Percentiles rank a stretch among this genome's conserved stretches.
Conservation (phyloP, 495 filamentous ascomycete genomes). For the Bombardia bombarda region DNA sequence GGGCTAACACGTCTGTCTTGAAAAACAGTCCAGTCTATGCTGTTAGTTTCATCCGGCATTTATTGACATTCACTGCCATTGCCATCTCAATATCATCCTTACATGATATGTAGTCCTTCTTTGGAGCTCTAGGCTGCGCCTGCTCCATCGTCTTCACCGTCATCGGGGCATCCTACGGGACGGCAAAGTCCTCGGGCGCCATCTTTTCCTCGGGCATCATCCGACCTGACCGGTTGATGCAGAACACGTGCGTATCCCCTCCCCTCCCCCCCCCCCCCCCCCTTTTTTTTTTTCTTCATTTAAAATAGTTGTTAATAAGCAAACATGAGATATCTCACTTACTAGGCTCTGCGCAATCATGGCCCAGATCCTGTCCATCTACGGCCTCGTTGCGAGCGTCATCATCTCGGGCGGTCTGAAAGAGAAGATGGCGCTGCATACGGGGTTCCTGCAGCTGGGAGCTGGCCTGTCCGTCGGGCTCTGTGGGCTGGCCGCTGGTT, state of each 20-base stretch:
- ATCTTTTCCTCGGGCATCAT: constrained; percentile 56
- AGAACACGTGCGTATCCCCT: constrained; percentile 34
- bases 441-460: constrained; percentile 38
- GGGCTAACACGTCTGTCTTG: neutral
- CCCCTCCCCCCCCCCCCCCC: neutral
- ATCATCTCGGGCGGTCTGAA: constrained; percentile 35
- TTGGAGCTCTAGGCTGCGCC: constrained; percentile 40
- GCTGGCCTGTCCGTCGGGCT: constrained; percentile 41
- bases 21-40: constrained; percentile 34
- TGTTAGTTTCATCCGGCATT: constrained; percentile 14
- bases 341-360: constrained; percentile 60
- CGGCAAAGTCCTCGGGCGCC: constrained; percentile 73
- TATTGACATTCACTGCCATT: too few species aligned
- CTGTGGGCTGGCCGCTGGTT: constrained; percentile 70
- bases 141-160: constrained; percentile 58
- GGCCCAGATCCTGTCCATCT: constrained; percentile 67
- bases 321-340: neutral
- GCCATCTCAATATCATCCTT: too few species aligned
- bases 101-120: constrained; percentile 38
- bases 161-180: constrained; percentile 87
- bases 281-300: neutral
- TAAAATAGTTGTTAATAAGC: neutral
- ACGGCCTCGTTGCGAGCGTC: constrained; percentile 42
- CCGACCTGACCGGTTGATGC: constrained; percentile 78
- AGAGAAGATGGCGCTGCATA: constrained; percentile 39